Conservation (phyloP, 2,329 filamentous ascomycete genomes). For the Fusarium irregulare region DNA sequence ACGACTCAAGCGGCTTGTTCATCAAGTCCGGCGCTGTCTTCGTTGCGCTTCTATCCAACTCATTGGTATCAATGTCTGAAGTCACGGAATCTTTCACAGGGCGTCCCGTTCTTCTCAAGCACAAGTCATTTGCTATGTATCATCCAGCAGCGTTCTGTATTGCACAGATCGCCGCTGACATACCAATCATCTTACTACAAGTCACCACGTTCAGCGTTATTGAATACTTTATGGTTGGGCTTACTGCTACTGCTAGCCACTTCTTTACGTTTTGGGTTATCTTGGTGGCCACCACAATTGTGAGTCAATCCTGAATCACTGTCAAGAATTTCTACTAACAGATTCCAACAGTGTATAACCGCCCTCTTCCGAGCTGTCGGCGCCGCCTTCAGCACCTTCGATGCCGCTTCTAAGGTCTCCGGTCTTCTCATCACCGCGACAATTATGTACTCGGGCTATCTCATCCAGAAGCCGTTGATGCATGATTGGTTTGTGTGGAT, state of each 20-base stretch:
- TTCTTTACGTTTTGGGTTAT: conserved; percentile 74
- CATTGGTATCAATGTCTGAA: conserved; percentile 72
- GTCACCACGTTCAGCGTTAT: conserved; percentile 67
- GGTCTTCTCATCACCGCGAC: conserved; percentile 62
- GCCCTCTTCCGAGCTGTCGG: conserved; percentile 68
- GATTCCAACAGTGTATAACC: conserved; percentile 60
- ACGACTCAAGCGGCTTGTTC: conserved; percentile 70
- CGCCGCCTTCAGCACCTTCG: conserved; percentile 66
- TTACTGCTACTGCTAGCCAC: conserved; percentile 60
- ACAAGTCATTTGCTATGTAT: conserved; percentile 67
- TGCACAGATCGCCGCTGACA: conserved; percentile 64
- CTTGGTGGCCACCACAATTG: conserved; percentile 63
- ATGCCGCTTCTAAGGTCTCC: conserved; percentile 68
- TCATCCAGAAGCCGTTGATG: conserved; percentile 71
- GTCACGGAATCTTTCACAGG: conserved; percentile 72
- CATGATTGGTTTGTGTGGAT: conserved; percentile 73
- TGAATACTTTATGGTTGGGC: conserved; percentile 72
- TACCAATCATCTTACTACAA: conserved; percentile 69
- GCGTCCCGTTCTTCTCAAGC: conserved; percentile 68
- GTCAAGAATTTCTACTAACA: not conserved
- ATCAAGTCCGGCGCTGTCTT: conserved; percentile 73
- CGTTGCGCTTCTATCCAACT: conserved; percentile 71
- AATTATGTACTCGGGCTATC: conserved; percentile 72
- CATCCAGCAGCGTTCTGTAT: conserved; percentile 70
- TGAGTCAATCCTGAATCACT: conserved; percentile 41